Percentiles rank a stretch among this genome's conserved stretches.
Evolutionary conservation across 2,329 filamentous ascomycete genomes (phyloP).

Genomic region (Colletotrichum graminicola): DNA sequence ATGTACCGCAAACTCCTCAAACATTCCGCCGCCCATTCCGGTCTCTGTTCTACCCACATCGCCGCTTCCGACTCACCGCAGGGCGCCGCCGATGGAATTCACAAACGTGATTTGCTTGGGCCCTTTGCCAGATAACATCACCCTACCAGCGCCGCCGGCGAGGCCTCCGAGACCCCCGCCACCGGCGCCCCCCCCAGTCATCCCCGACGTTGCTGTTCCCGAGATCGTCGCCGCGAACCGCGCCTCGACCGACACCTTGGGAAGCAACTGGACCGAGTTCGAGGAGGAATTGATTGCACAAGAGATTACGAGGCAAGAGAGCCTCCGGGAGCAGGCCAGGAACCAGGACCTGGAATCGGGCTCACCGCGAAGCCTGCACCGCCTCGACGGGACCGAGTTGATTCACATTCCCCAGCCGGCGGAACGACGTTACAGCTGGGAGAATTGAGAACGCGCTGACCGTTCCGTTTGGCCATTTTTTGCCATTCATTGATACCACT

Average conservation of each 20-base stretch:
- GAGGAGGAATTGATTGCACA: conserved; percentile 57
- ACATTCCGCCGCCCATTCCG: conserved; percentile 44
- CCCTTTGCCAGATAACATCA: conserved; percentile 63
- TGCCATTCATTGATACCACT: conserved; percentile 18
- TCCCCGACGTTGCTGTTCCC: conserved; percentile 41
- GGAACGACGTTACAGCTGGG: conserved; percentile 65
- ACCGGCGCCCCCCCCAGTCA: conserved; percentile 47
- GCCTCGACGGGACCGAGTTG: conserved; percentile 61
- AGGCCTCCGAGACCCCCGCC: conserved; percentile 47
- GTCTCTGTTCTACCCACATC: conserved; percentile 43
- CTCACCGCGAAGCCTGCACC: conserved; percentile 51
- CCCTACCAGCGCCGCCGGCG: conserved; percentile 50
- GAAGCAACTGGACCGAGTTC: conserved; percentile 69
- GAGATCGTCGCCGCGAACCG: conserved; percentile 18
- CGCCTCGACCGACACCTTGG: conserved; percentile 59
- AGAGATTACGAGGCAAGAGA: conserved; percentile 47
- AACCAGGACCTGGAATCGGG: conserved; percentile 44
- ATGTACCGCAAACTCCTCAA: conserved; percentile 48
- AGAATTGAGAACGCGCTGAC: conserved; percentile 50
- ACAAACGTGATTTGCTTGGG: conserved; percentile 67
- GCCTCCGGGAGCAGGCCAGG: conserved; percentile 35
- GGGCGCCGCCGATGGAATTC: conserved; percentile 64
- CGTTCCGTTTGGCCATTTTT: neutral
- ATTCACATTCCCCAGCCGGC: conserved; percentile 66
- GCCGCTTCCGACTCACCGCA: conserved; percentile 56